A percentile compares a stretch with the other conserved stretches of the same genome.
Conservation (phyloP, 371 early-diverging fungal species). For the Saksenaea vasiformis region DNA sequence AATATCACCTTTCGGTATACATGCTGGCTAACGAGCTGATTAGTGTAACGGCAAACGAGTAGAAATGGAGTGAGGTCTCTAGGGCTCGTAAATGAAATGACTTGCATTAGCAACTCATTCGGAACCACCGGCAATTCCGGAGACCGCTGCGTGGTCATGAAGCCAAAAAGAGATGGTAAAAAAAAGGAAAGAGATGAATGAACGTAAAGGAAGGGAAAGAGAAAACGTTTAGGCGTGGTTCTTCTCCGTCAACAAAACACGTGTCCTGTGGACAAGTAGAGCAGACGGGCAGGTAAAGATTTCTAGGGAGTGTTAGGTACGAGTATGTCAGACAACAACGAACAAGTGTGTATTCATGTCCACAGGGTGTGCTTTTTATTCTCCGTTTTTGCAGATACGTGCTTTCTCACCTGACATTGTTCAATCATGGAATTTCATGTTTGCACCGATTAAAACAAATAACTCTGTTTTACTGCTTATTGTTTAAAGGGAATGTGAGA, state of each 20-base stretch:
- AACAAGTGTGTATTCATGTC: background rate
- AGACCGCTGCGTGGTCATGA: background rate
- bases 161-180: background rate
- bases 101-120: slow-evolving; percentile 31
- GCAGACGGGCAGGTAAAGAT: background rate
- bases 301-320: background rate
- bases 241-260: background rate
- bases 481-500: too few relatives aligned
- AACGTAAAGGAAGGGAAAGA: background rate
- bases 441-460: background rate
- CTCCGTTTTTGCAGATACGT: background rate
- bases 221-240: background rate
- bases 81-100: slow-evolving; percentile 11
- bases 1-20: slow-evolving; percentile 45
- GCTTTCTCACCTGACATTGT: background rate
- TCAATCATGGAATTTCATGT: background rate
- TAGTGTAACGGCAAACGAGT: slow-evolving; percentile 30
- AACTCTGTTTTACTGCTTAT: too few relatives aligned
- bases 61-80: slow-evolving; percentile 17
- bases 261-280: background rate
- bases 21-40: slow-evolving; percentile 31
- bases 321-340: background rate
- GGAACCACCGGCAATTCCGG: slow-evolving; percentile 12
- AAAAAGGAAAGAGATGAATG: slow-evolving; percentile 2
- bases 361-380: background rate